These are phyloP conservation scores for Ceratobasidium sp. DNA, from an alignment of 1,284 basidiomycete genomes.

Conservation along the genomic window DNA sequence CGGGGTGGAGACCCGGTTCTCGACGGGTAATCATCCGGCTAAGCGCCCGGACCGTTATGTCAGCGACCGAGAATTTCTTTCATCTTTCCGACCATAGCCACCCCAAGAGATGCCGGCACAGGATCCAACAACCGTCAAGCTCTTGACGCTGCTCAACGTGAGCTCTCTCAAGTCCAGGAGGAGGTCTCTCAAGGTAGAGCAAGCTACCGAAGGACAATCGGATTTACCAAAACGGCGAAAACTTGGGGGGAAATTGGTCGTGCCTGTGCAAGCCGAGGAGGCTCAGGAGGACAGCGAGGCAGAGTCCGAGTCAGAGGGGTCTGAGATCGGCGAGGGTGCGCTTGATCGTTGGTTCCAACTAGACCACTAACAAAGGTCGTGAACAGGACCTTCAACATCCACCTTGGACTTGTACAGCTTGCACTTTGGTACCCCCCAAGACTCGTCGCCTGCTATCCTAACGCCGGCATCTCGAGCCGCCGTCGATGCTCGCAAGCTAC, in stretches of 20 bases:
- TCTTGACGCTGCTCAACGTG: constrained; percentile 94
- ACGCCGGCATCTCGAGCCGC: constrained; percentile 11
- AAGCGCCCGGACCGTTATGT: constrained; percentile 29
- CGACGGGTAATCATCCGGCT: constrained; percentile 8
- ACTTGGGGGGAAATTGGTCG: constrained; percentile 38
- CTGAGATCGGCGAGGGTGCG: constrained; percentile 8
- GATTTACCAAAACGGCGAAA: constrained; percentile 46
- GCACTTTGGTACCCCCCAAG: constrained; percentile 40
- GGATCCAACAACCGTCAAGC: constrained; percentile 76
- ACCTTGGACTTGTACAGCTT: constrained; percentile 23
- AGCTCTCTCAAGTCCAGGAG: constrained; percentile 68
- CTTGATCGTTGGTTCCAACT: too few relatives aligned
- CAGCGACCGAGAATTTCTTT: constrained; percentile 24
- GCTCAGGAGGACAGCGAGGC: constrained; percentile 50
- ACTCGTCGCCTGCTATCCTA: constrained; percentile 17
- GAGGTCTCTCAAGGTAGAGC: constrained; percentile 56
- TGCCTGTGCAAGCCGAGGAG: constrained; percentile 50
- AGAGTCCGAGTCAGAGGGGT: constrained; percentile 31
- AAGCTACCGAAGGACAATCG: constrained; percentile 45
- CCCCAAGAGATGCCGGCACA: constrained; percentile 36
- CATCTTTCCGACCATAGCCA: constrained; percentile 18
- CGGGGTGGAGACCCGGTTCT: constrained; percentile 7
- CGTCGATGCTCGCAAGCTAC: constrained; percentile 28
- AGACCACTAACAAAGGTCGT: not conserved
- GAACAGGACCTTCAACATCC: not conserved